Evolutionary conservation across 257 asterid genomes (phyloP), one percentile per base, ranked within the genome.

Genomic region (Linaria vulgaris): DNA sequence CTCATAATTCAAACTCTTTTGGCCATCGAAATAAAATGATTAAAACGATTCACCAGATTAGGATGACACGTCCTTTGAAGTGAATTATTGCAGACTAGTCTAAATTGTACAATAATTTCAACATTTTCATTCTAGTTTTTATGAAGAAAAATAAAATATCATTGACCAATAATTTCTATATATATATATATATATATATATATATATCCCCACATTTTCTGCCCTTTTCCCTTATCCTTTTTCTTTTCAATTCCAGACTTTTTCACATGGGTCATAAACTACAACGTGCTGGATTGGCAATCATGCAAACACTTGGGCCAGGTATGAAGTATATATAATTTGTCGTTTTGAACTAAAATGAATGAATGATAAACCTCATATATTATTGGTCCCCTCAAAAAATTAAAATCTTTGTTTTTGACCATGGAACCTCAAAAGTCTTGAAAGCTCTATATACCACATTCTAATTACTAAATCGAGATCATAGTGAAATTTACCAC

Each of bases 341-440:
- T 59, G 61, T 69, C 69, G 4, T 59, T 15, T 64, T 12, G 55
- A 23, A 67, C 50, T 19, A 25, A 75, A 39, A 51, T 58, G 22
- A 15, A 19, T 30, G 5, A 66, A 17, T 17, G 12, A 3, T 67
- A 24, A 52, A 43, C 25, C 43, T 8, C 60, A 24, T 27, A 12
- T 23, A 56, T 9, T 56, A 20, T 30, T 34, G 41, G 41, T 8
- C 41, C 41, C 41, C n/a, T n/a, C n/a, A n/a, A n/a, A n/a, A n/a
- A n/a, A n/a, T n/a, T n/a, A n/a, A n/a, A n/a, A n/a, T n/a, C n/a
- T n/a, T n/a, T n/a, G n/a, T n/a, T n/a, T n/a, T n/a, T n/a, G n/a
- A n/a, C n/a, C n/a, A n/a, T n/a, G n/a, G n/a, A n/a, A n/a, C n/a
- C 41, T 34, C 34, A 27, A 27, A 27, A 27, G 34, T 6, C 3